A percentile compares a stretch with the other conserved stretches of the same genome.
Conservation (phyloP, 1,139 yeast genomes). For the Debaryomyces coudertii region DNA sequence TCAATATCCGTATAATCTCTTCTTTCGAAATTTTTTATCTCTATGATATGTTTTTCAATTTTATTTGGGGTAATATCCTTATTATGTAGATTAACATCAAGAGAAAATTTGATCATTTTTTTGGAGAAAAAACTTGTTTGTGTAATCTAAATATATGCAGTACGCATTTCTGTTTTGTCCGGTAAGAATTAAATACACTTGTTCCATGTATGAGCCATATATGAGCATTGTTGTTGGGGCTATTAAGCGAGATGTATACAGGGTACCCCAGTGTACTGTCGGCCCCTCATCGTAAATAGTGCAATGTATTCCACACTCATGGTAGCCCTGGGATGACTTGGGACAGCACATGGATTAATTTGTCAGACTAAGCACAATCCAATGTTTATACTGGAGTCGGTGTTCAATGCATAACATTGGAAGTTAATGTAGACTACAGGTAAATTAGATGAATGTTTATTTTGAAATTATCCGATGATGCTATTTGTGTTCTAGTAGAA, state of each 20-base stretch:
- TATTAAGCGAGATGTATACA: conserved; percentile 1
- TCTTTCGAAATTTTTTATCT: conserved; percentile 1
- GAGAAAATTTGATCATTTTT: conserved; percentile 9
- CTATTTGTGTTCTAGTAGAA: background rate
- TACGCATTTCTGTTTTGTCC: conserved; percentile 1
- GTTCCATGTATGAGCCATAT: background rate
- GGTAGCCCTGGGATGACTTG: background rate
- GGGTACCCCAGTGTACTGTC: background rate
- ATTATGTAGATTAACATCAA: background rate
- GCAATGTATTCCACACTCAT: background rate
- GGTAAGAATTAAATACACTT: background rate
- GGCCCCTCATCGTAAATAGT: background rate
- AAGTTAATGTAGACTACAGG: background rate
- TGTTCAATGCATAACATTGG: background rate
- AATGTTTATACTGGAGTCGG: background rate
- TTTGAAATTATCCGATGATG: background rate
- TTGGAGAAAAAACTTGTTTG: conserved; percentile 5
- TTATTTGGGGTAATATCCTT: conserved; percentile 1
- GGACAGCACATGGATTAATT: too few relatives aligned
- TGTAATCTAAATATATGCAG: conserved; percentile 4
- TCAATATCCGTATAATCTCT: background rate
- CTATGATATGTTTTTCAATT: background rate
- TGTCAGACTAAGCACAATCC: too few relatives aligned
- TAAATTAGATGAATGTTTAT: background rate
- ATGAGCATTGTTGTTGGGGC: conserved; percentile 2